phyloP scores from a whole-genome alignment of 192 early-diverging fungal species.

The Rhizophagus clarus region DNA sequence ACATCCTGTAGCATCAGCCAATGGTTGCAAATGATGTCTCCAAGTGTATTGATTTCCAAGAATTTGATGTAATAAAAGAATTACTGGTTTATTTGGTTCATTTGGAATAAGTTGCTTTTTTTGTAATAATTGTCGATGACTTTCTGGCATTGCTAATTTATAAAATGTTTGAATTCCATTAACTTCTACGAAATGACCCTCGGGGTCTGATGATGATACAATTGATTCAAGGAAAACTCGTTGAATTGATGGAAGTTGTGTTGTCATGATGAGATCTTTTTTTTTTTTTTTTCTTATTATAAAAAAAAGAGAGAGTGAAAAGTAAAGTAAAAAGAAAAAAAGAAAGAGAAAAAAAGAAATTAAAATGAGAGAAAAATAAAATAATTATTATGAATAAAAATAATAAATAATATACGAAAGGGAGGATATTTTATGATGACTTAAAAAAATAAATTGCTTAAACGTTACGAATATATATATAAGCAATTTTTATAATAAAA shows the following conservation, averaged over 20 bases:
- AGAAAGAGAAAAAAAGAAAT: too few relatives aligned
- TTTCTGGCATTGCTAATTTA: constrained; percentile 15
- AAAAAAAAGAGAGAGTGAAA: too few relatives aligned
- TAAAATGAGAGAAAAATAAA: too few relatives aligned
- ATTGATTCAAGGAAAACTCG: constrained; percentile 19
- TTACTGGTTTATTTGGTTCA: constrained; percentile 20
- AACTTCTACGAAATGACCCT: constrained; percentile 17
- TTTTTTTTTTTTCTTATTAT: too few relatives aligned
- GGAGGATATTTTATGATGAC: too few relatives aligned
- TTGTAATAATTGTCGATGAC: background rate
- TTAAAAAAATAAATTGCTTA: too few relatives aligned
- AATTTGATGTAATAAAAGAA: constrained; percentile 26
- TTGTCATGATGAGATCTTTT: too few relatives aligned
- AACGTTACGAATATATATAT: too few relatives aligned
- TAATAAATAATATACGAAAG: too few relatives aligned
- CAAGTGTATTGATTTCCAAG: constrained; percentile 26
- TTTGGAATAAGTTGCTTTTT: background rate
- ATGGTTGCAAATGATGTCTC: constrained; percentile 10
- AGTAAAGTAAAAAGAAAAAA: too few relatives aligned
- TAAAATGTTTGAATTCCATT: constrained; percentile 14
- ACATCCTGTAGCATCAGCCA: constrained; percentile 26
- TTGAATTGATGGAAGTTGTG: constrained; percentile 22
- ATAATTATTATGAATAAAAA: too few relatives aligned
- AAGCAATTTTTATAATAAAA: too few relatives aligned
- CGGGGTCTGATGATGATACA: background rate